phyloP scores from a whole-genome alignment of 192 early-diverging fungal genomes.

The Dissophora globulifera region DNA sequence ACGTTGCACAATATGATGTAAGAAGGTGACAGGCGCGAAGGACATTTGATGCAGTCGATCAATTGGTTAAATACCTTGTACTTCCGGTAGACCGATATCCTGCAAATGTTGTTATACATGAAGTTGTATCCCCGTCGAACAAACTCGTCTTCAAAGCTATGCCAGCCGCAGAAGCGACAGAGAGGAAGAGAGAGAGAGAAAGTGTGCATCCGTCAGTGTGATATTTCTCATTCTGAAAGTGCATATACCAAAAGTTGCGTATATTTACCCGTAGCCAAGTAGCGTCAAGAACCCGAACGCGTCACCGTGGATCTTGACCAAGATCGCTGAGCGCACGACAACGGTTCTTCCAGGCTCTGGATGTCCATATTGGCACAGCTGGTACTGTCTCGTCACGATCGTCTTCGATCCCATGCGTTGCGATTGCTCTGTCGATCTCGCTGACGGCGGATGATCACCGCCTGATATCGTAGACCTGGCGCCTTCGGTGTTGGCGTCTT shows the following conservation, averaged over 20 bases:
- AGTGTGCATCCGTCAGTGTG: background rate
- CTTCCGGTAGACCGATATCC: constrained; percentile 50
- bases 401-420: constrained; percentile 9
- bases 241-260: no score
- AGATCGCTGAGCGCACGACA: constrained; percentile 41
- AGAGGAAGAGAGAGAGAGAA: constrained; percentile 5
- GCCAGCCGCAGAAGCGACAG: background rate
- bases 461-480: background rate
- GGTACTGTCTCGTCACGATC: constrained; percentile 32
- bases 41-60: no score
- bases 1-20: background rate
- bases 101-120: constrained; percentile 48
- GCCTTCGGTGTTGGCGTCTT: no score
- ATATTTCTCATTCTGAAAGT: no score
- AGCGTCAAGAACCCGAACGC: constrained; percentile 38
- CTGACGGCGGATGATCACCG: background rate
- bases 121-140: constrained; percentile 50
- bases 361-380: constrained; percentile 48
- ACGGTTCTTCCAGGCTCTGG: constrained; percentile 45
- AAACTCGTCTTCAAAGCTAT: constrained; percentile 48
- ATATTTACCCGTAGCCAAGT: constrained; percentile 37
- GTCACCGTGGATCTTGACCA: constrained; percentile 51
- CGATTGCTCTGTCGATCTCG: background rate
- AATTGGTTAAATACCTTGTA: constrained; percentile 25
- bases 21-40: background rate